phyloP scores from a whole-genome alignment of 2,329 filamentous ascomycete species.

The Trichoderma koningii region DNA sequence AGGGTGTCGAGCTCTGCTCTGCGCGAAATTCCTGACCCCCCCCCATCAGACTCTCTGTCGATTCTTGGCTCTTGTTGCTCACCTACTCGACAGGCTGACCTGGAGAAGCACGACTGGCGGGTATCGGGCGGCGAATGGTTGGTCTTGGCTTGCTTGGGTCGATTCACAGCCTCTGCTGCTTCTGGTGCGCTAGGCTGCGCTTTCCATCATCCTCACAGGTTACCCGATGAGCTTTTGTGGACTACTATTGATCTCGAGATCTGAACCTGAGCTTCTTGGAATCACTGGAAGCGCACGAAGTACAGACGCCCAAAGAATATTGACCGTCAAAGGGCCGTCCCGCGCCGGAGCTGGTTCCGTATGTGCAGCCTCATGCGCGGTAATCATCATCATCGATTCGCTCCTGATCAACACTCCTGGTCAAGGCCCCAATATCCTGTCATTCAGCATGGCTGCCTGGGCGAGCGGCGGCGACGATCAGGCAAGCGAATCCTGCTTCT shows the following conservation, averaged over 20 bases:
- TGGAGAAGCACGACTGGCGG: slow-evolving; percentile 7
- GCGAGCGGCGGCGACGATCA: slow-evolving; percentile 1
- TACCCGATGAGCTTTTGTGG: neutral
- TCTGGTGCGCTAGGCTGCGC: neutral
- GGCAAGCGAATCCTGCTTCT: neutral
- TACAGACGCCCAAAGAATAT: neutral
- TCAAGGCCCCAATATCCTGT: slow-evolving; percentile 1
- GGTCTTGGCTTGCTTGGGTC: too few species aligned
- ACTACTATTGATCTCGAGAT: neutral
- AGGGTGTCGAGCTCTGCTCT: slow-evolving; percentile 13
- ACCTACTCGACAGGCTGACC: slow-evolving; percentile 13
- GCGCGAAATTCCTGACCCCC: neutral
- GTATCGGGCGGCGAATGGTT: slow-evolving; percentile 7
- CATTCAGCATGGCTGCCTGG: slow-evolving; percentile 4
- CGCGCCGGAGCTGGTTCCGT: slow-evolving; percentile 15
- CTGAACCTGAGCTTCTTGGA: neutral
- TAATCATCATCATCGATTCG: neutral
- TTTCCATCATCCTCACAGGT: neutral
- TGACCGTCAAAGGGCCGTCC: slow-evolving; percentile 10
- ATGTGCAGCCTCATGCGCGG: neutral
- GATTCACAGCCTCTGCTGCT: slow-evolving; percentile 8
- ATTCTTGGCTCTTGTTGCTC: neutral
- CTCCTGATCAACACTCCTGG: neutral
- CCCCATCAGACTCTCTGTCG: neutral
- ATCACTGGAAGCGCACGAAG: neutral